Evolutionary conservation across 306 rosid genomes (phyloP).

Genomic region (Bauhinia variegata): DNA sequence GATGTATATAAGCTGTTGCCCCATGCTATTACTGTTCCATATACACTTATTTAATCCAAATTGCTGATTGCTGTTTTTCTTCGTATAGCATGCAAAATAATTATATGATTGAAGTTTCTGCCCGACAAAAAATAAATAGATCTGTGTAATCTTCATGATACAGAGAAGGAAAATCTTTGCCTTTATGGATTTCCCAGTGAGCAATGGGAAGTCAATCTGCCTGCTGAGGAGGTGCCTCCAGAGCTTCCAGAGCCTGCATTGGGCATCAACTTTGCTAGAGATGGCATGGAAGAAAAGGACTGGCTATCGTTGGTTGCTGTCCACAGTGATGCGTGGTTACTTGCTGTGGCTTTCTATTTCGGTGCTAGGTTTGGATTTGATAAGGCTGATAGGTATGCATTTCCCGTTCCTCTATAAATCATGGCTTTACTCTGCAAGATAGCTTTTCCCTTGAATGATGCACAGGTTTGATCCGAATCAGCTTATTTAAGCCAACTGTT

Average conservation of each 20-base stretch:
- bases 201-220: constrained; percentile 73
- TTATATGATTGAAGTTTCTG: background rate
- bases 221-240: constrained; percentile 74
- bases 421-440: constrained; percentile 6
- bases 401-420: constrained; percentile 22
- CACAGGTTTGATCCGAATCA: constrained; percentile 1
- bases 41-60: background rate
- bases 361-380: constrained; percentile 73
- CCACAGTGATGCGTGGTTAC: constrained; percentile 82
- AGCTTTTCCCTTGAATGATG: constrained; percentile 2
- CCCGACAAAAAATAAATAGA: background rate
- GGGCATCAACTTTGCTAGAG: constrained; percentile 74
- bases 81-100: background rate
- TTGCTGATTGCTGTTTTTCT: background rate
- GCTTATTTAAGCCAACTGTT: background rate
- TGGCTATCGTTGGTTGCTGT: constrained; percentile 75
- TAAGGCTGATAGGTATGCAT: constrained; percentile 61
- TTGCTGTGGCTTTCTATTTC: constrained; percentile 62
- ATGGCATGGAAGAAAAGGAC: constrained; percentile 66
- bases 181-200: constrained; percentile 78
- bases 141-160: constrained; percentile 21
- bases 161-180: constrained; percentile 79
- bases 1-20: background rate
- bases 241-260: constrained; percentile 81
- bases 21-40: background rate